phyloP scores from a whole-genome alignment of 148 eudicot genomes.

The Fagopyrum homotropicum region DNA sequence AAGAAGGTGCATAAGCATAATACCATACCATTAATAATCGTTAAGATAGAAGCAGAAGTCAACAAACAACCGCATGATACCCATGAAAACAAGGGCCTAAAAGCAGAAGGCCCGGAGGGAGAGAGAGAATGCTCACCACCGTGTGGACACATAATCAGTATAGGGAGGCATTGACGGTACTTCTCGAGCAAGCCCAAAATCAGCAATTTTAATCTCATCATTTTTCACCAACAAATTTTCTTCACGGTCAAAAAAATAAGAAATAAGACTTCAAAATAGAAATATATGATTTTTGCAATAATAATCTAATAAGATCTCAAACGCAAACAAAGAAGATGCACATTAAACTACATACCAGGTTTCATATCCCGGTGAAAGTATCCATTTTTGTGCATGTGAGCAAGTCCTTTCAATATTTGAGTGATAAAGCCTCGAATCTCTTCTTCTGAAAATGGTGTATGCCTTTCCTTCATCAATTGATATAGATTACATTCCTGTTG shows the following conservation, averaged over 20 bases:
- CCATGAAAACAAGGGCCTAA: background rate
- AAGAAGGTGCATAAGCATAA: background rate
- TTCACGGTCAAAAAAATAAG: constrained; percentile 19
- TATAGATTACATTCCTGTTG: constrained; percentile 76
- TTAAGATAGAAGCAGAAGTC: background rate
- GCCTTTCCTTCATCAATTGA: constrained; percentile 67
- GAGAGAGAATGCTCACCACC: constrained; percentile 56
- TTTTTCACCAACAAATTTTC: constrained; percentile 90
- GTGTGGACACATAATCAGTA: constrained; percentile 95
- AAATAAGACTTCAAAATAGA: background rate
- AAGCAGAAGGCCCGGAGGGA: background rate
- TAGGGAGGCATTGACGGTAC: constrained; percentile 78
- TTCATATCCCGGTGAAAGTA: constrained; percentile 93
- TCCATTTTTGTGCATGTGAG: constrained; percentile 75
- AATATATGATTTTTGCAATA: background rate
- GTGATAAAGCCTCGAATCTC: constrained; percentile 63
- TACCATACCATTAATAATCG: background rate
- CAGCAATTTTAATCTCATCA: constrained; percentile 77
- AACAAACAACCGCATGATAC: background rate
- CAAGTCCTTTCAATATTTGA: constrained; percentile 85
- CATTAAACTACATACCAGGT: constrained; percentile 53
- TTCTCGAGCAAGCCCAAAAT: constrained; percentile 93
- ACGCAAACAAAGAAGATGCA: background rate
- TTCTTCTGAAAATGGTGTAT: constrained; percentile 63
- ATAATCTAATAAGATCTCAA: constrained; percentile 5